phyloP scores from a whole-genome alignment of 2,329 filamentous ascomycete genomes.

The Zasmidium citrigriseum region DNA sequence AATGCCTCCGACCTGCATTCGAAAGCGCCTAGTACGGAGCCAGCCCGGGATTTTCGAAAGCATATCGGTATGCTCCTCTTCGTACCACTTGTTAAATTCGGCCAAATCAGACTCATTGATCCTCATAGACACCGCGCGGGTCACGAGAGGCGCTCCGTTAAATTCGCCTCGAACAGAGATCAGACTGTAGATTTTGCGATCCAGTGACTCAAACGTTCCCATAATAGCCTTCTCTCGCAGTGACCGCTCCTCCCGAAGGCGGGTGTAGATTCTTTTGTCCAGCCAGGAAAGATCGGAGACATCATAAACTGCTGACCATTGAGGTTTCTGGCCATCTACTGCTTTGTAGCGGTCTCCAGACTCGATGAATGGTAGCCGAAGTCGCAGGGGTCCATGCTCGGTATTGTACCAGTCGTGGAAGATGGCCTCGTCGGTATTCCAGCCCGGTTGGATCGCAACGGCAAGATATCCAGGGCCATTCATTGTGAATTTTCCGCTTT shows the following conservation, averaged over 20 bases:
- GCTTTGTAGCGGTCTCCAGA: slow-evolving; percentile 81
- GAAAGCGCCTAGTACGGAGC: slow-evolving; percentile 71
- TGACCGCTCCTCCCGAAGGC: slow-evolving; percentile 59
- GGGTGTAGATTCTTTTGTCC: slow-evolving; percentile 69
- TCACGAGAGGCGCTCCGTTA: slow-evolving; percentile 27
- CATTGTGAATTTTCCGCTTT: slow-evolving; percentile 15
- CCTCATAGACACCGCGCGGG: slow-evolving; percentile 25
- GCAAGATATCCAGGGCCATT: slow-evolving; percentile 68
- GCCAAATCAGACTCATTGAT: slow-evolving; percentile 58
- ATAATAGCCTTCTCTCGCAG: slow-evolving; percentile 54
- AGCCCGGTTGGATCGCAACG: slow-evolving; percentile 81
- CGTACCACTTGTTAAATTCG: slow-evolving; percentile 68
- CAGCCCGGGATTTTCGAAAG: slow-evolving; percentile 75
- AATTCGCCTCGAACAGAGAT: slow-evolving; percentile 48
- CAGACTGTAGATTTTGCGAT: slow-evolving; percentile 70
- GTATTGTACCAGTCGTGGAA: slow-evolving; percentile 96
- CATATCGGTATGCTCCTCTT: slow-evolving; percentile 72
- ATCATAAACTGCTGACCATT: slow-evolving; percentile 81
- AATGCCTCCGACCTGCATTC: slow-evolving; percentile 64
- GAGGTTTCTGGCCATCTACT: slow-evolving; percentile 62
- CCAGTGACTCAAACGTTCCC: slow-evolving; percentile 65
- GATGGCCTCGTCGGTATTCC: slow-evolving; percentile 63
- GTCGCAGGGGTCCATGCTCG: slow-evolving; percentile 80
- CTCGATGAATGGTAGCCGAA: slow-evolving; percentile 71
- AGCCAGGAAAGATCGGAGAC: slow-evolving; percentile 73